Evolutionary conservation across 805 yeast species (phyloP).

Genomic region (Grigorovia transvaalensis): DNA sequence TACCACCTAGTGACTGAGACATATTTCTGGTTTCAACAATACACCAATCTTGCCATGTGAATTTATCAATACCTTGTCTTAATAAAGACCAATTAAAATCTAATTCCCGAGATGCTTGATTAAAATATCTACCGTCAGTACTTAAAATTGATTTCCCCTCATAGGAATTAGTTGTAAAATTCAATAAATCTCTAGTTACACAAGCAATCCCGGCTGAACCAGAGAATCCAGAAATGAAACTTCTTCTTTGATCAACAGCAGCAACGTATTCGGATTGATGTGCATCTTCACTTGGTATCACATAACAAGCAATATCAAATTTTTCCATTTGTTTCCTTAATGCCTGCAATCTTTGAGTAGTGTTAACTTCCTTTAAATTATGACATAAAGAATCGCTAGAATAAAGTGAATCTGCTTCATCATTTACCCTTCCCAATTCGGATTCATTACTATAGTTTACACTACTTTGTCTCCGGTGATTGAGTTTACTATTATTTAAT

Average conservation of each 20-base stretch:
- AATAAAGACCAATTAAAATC: slow-evolving; percentile 71
- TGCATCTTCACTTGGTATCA: slow-evolving; percentile 82
- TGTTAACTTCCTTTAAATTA: slow-evolving; percentile 37
- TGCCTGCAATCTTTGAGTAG: slow-evolving; percentile 47
- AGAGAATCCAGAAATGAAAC: slow-evolving; percentile 75
- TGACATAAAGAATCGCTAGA: slow-evolving; percentile 32
- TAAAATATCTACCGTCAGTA: slow-evolving; percentile 91
- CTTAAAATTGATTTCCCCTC: slow-evolving; percentile 68
- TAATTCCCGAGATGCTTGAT: slow-evolving; percentile 79
- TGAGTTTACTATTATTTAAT: background rate
- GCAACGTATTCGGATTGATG: slow-evolving; percentile 90
- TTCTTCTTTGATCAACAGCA: slow-evolving; percentile 69
- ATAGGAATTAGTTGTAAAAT: slow-evolving; percentile 32
- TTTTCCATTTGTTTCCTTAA: slow-evolving; percentile 57
- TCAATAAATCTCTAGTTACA: slow-evolving; percentile 43
- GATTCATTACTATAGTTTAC: background rate
- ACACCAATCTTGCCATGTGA: slow-evolving; percentile 76
- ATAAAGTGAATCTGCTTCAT: slow-evolving; percentile 26
- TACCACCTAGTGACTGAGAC: slow-evolving; percentile 32
- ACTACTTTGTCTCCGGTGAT: background rate
- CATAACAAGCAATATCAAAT: slow-evolving; percentile 58
- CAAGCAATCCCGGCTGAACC: slow-evolving; percentile 92
- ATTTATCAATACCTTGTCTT: slow-evolving; percentile 69
- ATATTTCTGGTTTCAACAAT: slow-evolving; percentile 42
- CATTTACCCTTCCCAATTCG: slow-evolving; percentile 1